phyloP scores from a whole-genome alignment of 2,329 filamentous ascomycete genomes.

The Atkinsonella hypoxylon region DNA sequence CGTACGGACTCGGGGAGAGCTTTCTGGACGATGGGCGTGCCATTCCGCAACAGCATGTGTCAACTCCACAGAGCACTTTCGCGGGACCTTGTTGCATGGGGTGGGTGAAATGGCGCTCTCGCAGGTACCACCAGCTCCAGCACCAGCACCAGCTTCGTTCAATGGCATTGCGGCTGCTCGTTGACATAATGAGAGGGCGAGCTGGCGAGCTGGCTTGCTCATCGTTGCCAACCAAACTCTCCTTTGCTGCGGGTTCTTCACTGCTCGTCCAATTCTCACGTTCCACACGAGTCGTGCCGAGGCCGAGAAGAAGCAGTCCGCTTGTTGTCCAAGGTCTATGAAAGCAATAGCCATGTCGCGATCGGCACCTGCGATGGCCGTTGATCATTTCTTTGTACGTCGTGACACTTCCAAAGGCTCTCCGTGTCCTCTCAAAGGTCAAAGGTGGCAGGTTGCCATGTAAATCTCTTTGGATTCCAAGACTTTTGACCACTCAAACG shows the following conservation, averaged over 20 bases:
- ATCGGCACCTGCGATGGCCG: too few relatives aligned
- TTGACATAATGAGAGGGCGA: too few relatives aligned
- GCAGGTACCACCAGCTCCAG: not conserved
- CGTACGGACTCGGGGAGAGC: not conserved
- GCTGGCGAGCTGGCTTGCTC: too few relatives aligned
- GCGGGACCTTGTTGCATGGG: not conserved
- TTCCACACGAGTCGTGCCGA: too few relatives aligned
- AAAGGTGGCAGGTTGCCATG: not conserved
- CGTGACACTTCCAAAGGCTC: not conserved
- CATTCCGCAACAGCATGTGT: not conserved
- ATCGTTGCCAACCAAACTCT: too few relatives aligned
- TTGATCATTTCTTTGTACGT: too few relatives aligned
- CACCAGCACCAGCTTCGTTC: too few relatives aligned
- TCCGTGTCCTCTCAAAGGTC: not conserved
- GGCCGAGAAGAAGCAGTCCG: too few relatives aligned
- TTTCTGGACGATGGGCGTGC: too few relatives aligned
- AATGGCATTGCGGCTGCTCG: not conserved
- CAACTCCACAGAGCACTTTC: not conserved
- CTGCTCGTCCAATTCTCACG: too few relatives aligned
- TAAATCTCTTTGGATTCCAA: not conserved
- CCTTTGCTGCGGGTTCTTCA: too few relatives aligned
- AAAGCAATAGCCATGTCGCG: not conserved
- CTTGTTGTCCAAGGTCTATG: not conserved
- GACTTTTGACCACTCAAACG: not conserved
- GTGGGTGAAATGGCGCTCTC: not conserved